These are phyloP conservation scores for Mrakiaceae sp. DNA, from an alignment of 1,284 basidiomycete species.

Conservation along the genomic window DNA sequence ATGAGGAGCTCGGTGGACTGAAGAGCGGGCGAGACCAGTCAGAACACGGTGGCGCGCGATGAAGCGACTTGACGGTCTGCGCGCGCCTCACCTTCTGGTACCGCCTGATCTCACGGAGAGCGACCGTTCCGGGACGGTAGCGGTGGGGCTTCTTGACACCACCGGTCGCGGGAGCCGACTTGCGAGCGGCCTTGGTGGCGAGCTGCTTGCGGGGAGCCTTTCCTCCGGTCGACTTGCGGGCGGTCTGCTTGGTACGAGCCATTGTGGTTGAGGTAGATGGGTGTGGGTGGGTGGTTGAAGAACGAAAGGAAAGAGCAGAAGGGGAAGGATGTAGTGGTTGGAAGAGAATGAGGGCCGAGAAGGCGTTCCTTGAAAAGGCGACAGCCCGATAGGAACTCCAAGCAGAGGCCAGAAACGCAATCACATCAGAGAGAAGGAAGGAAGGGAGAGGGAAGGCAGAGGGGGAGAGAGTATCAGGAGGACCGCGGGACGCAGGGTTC, in stretches of 20 bases:
- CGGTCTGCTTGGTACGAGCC: conserved; percentile 47
- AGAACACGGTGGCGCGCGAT: conserved; percentile 62
- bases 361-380: neutral
- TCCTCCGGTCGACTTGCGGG: conserved; percentile 52
- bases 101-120: conserved; percentile 90
- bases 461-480: too few relatives aligned
- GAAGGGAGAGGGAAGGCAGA: too few relatives aligned
- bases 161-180: conserved; percentile 50
- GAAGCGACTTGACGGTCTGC: neutral
- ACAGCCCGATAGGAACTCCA: too few relatives aligned
- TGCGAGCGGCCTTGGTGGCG: conserved; percentile 62
- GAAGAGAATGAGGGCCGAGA: neutral
- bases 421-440: too few relatives aligned
- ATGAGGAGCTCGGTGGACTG: conserved; percentile 87
- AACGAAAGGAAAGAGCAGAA: neutral
- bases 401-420: too few relatives aligned
- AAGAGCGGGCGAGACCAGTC: conserved; percentile 35
- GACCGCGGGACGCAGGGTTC: too few relatives aligned
- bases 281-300: neutral
- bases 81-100: conserved; percentile 53
- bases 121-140: conserved; percentile 69
- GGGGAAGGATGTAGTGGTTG: neutral
- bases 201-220: conserved; percentile 50
- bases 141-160: conserved; percentile 92
- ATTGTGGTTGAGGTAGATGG: conserved; percentile 24